Conservation (phyloP, 495 filamentous ascomycete genomes). For the Geoglossum glabrum region DNA sequence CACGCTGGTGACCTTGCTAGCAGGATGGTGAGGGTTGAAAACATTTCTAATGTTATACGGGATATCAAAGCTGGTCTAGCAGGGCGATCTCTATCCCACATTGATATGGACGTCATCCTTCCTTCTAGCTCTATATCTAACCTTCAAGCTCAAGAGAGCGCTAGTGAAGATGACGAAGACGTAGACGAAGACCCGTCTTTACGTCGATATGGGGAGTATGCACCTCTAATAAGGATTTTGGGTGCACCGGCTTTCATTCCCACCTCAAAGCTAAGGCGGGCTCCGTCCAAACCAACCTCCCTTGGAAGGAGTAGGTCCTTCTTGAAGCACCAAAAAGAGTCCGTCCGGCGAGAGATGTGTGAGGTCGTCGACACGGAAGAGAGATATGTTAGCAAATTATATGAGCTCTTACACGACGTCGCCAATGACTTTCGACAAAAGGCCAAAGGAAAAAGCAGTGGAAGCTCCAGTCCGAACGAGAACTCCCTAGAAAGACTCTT, state of each 20-base stretch:
- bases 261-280: constrained; percentile 66
- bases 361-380: constrained; percentile 89
- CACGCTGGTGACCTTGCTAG: constrained; percentile 83
- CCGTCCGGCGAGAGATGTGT: constrained; percentile 69
- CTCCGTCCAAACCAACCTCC: constrained; percentile 67
- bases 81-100: constrained; percentile 56
- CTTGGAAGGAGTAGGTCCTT: constrained; percentile 53
- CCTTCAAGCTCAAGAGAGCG: constrained; percentile 29
- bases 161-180: constrained; percentile 28
- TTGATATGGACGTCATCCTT: constrained; percentile 76
- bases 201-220: constrained; percentile 50
- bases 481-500: constrained; percentile 58
- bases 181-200: constrained; percentile 20
- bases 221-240: constrained; percentile 49
- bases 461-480: constrained; percentile 51
- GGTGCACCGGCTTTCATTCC: constrained; percentile 73
- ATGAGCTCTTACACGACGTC: constrained; percentile 49
- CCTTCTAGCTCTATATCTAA: constrained; percentile 48
- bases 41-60: constrained; percentile 45
- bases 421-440: constrained; percentile 51
- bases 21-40: constrained; percentile 58
- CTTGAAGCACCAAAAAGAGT: constrained; percentile 60
- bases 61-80: constrained; percentile 52
- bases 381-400: constrained; percentile 70
- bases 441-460: constrained; percentile 32